phyloP scores from a whole-genome alignment of 2,329 filamentous ascomycete species.

The Paraphoma sp. region DNA sequence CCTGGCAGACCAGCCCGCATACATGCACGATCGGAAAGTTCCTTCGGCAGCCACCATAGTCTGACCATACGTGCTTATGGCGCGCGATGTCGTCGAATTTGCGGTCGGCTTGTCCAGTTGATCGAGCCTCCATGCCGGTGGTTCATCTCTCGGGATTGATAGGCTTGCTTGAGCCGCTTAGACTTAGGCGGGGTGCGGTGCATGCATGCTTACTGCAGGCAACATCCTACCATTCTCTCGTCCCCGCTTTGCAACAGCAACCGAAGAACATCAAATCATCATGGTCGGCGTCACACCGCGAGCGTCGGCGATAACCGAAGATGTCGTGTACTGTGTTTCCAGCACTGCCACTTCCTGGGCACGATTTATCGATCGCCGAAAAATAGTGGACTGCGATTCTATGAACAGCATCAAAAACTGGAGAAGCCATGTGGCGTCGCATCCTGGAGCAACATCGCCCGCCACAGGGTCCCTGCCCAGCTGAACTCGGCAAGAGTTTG shows the following conservation, averaged over 20 bases:
- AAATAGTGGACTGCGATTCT: conserved; percentile 12
- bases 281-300: background rate
- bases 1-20: background rate
- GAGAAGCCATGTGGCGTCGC: conserved; percentile 23
- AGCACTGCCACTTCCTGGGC: conserved; percentile 29
- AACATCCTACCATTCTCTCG: background rate
- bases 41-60: background rate
- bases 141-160: conserved; percentile 2
- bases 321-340: background rate
- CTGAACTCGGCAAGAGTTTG: conserved; percentile 16
- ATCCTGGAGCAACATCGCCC: conserved; percentile 30
- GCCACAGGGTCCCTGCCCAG: conserved; percentile 25
- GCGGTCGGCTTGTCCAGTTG: background rate
- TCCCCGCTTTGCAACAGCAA: conserved; percentile 13
- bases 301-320: conserved; percentile 4
- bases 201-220: conserved; percentile 15
- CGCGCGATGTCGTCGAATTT: background rate
- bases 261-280: conserved; percentile 1
- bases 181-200: conserved; percentile 4
- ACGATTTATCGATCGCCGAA: conserved; percentile 13
- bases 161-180: conserved; percentile 12
- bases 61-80: background rate
- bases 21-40: background rate
- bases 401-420: conserved; percentile 18
- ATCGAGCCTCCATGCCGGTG: background rate